Percentiles rank a stretch among this genome's conserved stretches.
These are phyloP conservation scores for Juglanconis sp. DNA, from an alignment of 2,329 filamentous ascomycete genomes.

Conservation along the genomic window DNA sequence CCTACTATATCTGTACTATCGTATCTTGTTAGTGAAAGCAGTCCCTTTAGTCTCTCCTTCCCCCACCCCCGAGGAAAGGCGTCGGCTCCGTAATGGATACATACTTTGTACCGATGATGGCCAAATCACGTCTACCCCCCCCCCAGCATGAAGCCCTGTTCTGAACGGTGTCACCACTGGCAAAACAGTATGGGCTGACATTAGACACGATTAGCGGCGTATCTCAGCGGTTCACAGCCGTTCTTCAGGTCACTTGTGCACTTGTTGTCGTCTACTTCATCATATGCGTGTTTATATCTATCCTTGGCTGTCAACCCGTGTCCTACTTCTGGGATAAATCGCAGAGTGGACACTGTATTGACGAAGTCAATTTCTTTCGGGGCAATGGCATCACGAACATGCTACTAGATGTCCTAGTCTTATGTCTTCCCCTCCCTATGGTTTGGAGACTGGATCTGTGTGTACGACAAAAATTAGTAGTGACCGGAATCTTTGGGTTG, in stretches of 20 bases:
- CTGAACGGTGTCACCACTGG: no score
- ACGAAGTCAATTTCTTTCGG: conserved; percentile 6
- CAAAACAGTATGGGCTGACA: no score
- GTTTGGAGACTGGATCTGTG: conserved; percentile 1
- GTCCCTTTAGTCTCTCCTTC: not conserved
- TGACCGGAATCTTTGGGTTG: conserved; percentile 5
- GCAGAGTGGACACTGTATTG: not conserved
- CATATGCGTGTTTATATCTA: not conserved
- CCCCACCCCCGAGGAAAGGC: no score
- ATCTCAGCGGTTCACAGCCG: not conserved
- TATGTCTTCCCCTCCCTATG: conserved; percentile 1
- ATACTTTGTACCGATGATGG: no score
- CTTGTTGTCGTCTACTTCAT: conserved; percentile 3
- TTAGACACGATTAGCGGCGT: not conserved
- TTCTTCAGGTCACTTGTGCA: not conserved
- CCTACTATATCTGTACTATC: not conserved
- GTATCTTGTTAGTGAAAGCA: not conserved
- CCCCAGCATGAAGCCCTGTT: no score
- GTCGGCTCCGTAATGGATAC: no score
- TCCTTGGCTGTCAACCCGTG: not conserved
- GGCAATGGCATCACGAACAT: conserved; percentile 7
- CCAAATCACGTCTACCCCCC: no score
- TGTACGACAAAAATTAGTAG: not conserved
- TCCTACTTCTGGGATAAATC: conserved; percentile 7
- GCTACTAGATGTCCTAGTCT: not conserved